Conservation (phyloP, 1,139 yeast genomes). For the Zhuliangozyma parablackwelliae region DNA sequence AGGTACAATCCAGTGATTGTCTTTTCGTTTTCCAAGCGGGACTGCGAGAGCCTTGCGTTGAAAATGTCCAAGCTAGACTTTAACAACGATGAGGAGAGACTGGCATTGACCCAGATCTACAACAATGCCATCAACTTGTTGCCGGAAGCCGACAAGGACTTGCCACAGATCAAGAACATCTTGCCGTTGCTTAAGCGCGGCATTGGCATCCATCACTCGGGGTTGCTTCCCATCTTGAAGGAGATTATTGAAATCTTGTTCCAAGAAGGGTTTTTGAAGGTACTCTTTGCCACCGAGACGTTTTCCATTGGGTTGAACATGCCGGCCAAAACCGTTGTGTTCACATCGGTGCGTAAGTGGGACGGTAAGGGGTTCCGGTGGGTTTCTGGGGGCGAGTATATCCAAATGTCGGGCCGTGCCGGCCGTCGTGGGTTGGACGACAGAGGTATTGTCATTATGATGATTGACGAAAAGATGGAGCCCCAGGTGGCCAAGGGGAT, state of each 20-base stretch:
- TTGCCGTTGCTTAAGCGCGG: conserved; percentile 88
- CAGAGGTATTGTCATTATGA: conserved; percentile 97
- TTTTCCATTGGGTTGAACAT: conserved; percentile 96
- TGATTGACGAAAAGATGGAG: conserved; percentile 99
- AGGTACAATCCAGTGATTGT: conserved; percentile 97
- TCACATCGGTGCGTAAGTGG: conserved; percentile 96
- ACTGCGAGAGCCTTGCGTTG: conserved; percentile 89
- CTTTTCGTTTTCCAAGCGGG: conserved; percentile 92
- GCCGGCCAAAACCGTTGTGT: conserved; percentile 98
- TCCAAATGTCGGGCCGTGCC: conserved; percentile 99
- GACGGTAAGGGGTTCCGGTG: conserved; percentile 96
- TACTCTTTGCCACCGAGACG: conserved; percentile 94
- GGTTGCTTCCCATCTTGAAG: conserved; percentile 88
- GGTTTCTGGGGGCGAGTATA: conserved; percentile 99
- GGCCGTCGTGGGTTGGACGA: conserved; percentile 99
- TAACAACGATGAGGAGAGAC: conserved; percentile 88
- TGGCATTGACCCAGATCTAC: conserved; percentile 81
- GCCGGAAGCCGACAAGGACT: conserved; percentile 84
- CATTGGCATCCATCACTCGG: conserved; percentile 98
- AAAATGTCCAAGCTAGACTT: conserved; percentile 94
- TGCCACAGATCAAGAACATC: conserved; percentile 91
- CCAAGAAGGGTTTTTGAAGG: conserved; percentile 94
- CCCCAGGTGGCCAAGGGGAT: conserved; percentile 98
- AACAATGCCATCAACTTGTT: conserved; percentile 81
- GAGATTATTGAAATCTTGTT: conserved; percentile 95